Evolutionary conservation across 768 basidiomycete genomes (phyloP), one percentile per base, ranked within the genome.

Genomic region (Galerina sulciceps): DNA sequence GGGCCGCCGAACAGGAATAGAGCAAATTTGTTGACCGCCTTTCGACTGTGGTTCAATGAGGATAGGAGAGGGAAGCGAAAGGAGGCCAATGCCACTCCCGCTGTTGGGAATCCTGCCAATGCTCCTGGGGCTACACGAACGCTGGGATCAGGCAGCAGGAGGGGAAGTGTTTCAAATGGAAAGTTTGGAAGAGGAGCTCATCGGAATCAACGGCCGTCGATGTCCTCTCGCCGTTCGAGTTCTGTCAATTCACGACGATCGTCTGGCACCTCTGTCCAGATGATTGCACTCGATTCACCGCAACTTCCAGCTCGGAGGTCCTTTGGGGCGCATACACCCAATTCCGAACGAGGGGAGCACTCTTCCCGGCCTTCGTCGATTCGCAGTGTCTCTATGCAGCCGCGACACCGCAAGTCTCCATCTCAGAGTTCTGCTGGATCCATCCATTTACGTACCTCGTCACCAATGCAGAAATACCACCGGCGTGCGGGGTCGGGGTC

Each of bases 11-110:
- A 81, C 31, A 81, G 88, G 20, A 88, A 90, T 69, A 81, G 90
- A 36, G 91, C 92, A 8, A 94, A 90, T 68, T 71, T 99, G 26
- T 76, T 98, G 48, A 87, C 89, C 2, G 85, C 93, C 6, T 94
- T 99, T 75, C 84, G 93, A 44, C 81, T 89, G 60, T 94, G 96
- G 93, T 96, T 98, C 75, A 86, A 94, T 59, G 94, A 97, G 60
- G 95, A 95, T 62, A 81, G 83, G 63, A 94, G 93, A 69, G 88
- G 93, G 4, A 96, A 96, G 76, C 83, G 91, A 51, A 91, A 91
- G 72, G 87, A 85, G 42, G 49, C 63, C 17, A 62, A 72, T 3
- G 57, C 70, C 11, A 48, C 71, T 46, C 58, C 69, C 13, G 66
- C 65, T 61, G 37, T 68, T 50, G 48, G 65, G 59, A 62, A 57